Evolutionary conservation across 352 stramenopile species (phyloP), one percentile per base, ranked within the genome.

Genomic region (Labyrinthula sp.): DNA sequence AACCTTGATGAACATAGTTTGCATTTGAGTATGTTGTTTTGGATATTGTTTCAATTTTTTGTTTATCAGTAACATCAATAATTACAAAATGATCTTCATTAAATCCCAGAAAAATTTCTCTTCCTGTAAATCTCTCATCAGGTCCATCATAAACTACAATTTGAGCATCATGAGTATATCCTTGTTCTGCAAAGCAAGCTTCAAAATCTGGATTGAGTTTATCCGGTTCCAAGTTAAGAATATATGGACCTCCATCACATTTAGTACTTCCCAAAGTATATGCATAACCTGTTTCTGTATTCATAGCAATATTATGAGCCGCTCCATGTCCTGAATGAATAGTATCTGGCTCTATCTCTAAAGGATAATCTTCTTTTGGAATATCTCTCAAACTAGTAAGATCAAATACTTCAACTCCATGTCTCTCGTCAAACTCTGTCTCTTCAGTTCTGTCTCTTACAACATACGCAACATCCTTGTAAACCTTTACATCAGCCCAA

Each of bases 391-490:
- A 24, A 15, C 21, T 22, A 15, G 10, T 57, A 21, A 64, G 35
- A 36, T 64, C 58, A 20, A 64, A 63, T 17, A 63, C 52, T 33
- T 65, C 56, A 25, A 65, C 18, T 0, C 58, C 58, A 30, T 57
- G 40, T n/a, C n/a, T n/a, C n/a, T n/a, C n/a, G n/a, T n/a, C n/a
- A n/a, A n/a, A n/a, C n/a, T n/a, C n/a, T n/a, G n/a, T n/a, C n/a
- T n/a, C n/a, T 3, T 3, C n/a, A 3, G 20, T 5, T 8, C 15
- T 1, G 35, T 63, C 57, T 6, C 40, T 20, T 12, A 63, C 58
- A 1, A 64, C 40, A 43, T 57, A 63, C 9, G 58, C 54, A 17
- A 37, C 21, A 28, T 65, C 34, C 1, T 25, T 33, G 10, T 50
- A 43, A 0, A 52, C 31, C 30, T 60, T 62, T 35, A 62, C 47